Percentiles rank a stretch among this genome's conserved stretches.
Conservation (phyloP, 306 rosid genomes). For the Malus domestica region DNA sequence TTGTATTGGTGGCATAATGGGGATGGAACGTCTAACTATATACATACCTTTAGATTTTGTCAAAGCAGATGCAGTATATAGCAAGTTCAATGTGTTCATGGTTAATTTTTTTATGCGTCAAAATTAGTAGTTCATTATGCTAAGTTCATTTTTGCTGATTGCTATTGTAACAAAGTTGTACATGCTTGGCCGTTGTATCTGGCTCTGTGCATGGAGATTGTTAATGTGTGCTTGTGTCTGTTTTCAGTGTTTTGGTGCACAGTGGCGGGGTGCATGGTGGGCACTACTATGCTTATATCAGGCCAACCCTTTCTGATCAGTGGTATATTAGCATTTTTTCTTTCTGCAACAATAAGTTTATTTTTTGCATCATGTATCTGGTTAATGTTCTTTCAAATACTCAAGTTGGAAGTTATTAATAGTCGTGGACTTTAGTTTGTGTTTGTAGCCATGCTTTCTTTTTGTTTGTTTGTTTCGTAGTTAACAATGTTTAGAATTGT, state of each 20-base stretch:
- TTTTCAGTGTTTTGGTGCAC: constrained; percentile 87
- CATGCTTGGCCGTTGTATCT: not conserved
- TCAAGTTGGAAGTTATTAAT: not conserved
- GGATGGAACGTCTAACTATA: not conserved
- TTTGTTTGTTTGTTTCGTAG: not conserved
- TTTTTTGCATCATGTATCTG: not conserved
- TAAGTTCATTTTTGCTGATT: not conserved
- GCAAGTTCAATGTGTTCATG: not conserved
- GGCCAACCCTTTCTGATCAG: constrained; percentile 82
- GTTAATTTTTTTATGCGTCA: not conserved
- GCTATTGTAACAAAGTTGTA: not conserved
- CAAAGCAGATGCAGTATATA: not conserved
- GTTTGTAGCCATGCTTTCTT: not conserved
- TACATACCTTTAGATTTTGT: not conserved
- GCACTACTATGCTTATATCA: constrained; percentile 86
- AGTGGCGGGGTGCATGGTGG: constrained; percentile 97
- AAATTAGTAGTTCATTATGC: not conserved
- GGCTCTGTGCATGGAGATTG: not conserved
- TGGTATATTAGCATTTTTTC: constrained; percentile 39
- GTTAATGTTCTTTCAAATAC: not conserved
- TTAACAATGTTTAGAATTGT: not conserved
- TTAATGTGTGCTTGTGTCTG: not conserved
- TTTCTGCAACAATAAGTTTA: not conserved
- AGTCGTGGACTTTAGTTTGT: not conserved
- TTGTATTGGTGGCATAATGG: not conserved